Conservation (phyloP, 345 rosid species). For the Ceriops tagal region DNA sequence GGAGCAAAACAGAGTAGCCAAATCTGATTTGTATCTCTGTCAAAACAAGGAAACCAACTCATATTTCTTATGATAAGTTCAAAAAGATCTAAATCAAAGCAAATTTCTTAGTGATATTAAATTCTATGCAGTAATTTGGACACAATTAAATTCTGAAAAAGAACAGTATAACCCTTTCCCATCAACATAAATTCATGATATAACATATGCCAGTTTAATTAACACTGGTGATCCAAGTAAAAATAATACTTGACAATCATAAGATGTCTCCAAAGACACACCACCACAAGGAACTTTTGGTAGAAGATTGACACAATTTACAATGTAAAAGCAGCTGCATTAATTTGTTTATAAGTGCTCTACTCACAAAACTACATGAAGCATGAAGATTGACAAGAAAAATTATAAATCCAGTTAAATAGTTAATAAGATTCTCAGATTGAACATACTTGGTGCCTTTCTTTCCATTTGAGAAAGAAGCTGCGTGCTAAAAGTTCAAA, state of each 20-base stretch:
- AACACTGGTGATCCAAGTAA: not conserved
- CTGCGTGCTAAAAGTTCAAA: conserved; percentile 70
- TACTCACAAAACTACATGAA: not conserved
- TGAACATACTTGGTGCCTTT: conserved; percentile 63
- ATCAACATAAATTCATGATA: too few species aligned
- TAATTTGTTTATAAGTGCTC: not conserved
- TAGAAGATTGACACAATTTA: not conserved
- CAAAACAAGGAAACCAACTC: too few species aligned
- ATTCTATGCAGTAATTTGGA: too few species aligned
- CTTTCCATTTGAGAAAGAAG: conserved; percentile 83
- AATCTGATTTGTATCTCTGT: too few species aligned
- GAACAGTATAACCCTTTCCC: too few species aligned
- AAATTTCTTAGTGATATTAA: too few species aligned
- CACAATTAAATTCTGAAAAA: too few species aligned
- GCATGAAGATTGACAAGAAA: not conserved
- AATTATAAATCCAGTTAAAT: not conserved
- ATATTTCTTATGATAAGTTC: too few species aligned
- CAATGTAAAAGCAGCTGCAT: conserved; percentile 1
- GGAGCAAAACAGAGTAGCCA: not conserved
- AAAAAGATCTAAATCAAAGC: too few species aligned
- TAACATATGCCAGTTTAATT: too few species aligned
- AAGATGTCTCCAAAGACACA: not conserved
- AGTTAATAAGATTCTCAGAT: not conserved
- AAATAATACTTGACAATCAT: not conserved
- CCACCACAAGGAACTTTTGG: not conserved